phyloP scores from a whole-genome alignment of 2,329 filamentous ascomycete genomes.

The Cercospora nicotianae region DNA sequence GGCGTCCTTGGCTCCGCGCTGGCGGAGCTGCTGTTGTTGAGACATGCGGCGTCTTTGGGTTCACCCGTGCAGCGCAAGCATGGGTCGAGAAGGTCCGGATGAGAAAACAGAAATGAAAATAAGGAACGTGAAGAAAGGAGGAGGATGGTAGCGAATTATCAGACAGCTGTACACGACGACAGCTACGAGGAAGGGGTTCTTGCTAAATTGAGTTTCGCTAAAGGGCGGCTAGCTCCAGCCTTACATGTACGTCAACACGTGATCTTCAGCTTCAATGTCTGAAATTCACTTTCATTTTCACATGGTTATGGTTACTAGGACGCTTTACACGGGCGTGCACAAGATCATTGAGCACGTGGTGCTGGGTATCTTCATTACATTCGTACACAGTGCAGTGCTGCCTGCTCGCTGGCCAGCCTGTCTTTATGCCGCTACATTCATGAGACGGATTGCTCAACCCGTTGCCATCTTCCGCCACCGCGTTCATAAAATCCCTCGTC shows the following conservation, averaged over 20 bases:
- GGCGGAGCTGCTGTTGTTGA: slow-evolving; percentile 22
- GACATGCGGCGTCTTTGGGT: slow-evolving; percentile 11
- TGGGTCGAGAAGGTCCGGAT: neutral
- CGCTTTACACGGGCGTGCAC: neutral
- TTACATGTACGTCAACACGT: neutral
- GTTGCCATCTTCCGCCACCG: neutral
- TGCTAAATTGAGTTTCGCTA: neutral
- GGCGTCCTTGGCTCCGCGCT: slow-evolving; percentile 25
- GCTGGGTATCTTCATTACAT: slow-evolving; percentile 7
- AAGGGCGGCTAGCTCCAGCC: neutral
- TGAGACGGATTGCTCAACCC: neutral
- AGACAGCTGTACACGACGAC: slow-evolving; percentile 8
- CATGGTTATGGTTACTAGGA: neutral
- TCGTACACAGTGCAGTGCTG: neutral
- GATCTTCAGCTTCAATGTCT: neutral
- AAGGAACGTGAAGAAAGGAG: slow-evolving; percentile 16
- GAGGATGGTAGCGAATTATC: neutral
- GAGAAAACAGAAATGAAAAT: neutral
- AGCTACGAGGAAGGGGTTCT: slow-evolving; percentile 1
- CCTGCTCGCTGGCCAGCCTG: neutral
- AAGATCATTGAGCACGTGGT: neutral
- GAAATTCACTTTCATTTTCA: neutral
- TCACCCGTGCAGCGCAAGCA: neutral
- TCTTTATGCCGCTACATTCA: neutral
- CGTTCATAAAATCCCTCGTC: neutral